These are phyloP conservation scores for Mikania micrantha DNA, from an alignment of 129 eudicot genomes.

Conservation along the genomic window DNA sequence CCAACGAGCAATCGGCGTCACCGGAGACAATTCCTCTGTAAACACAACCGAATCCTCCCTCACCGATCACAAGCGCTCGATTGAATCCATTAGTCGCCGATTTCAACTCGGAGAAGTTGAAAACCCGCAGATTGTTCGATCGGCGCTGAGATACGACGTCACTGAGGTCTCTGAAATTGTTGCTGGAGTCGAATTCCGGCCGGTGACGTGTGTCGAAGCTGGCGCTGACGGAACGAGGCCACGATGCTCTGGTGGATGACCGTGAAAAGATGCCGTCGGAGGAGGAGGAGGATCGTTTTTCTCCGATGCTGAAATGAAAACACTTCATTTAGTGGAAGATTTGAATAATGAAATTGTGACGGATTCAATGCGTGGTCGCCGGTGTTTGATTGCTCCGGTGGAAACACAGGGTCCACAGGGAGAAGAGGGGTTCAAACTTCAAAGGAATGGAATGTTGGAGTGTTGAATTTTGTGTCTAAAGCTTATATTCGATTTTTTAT, in stretches of 20 bases:
- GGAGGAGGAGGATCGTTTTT: constrained; percentile 12
- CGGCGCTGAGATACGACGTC: constrained; percentile 46
- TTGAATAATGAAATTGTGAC: no score
- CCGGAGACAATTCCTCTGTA: constrained; percentile 42
- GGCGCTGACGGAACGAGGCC: constrained; percentile 75
- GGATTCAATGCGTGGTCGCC: no score
- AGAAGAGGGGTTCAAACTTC: no score
- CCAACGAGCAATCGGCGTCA: constrained; percentile 30
- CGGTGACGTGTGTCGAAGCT: constrained; percentile 43
- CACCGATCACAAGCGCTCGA: constrained; percentile 61
- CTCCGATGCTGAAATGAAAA: constrained; percentile 60
- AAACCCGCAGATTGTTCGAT: constrained; percentile 65
- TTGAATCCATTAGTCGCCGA: constrained; percentile 67
- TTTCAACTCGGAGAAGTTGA: constrained; percentile 61
- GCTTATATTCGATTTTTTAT: no score
- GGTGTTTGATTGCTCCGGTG: no score
- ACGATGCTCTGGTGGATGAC: constrained; percentile 48
- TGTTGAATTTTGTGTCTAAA: no score
- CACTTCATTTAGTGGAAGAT: no score
- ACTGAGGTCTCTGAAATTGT: constrained; percentile 31
- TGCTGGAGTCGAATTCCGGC: constrained; percentile 46
- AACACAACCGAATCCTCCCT: constrained; percentile 90
- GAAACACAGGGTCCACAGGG: no score
- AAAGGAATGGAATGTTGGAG: no score
- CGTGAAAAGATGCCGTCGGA: constrained; percentile 36